Base-by-base conservation (phyloP, 1,284 basidiomycete genomes). In the Trametes hirsuta region DNA sequence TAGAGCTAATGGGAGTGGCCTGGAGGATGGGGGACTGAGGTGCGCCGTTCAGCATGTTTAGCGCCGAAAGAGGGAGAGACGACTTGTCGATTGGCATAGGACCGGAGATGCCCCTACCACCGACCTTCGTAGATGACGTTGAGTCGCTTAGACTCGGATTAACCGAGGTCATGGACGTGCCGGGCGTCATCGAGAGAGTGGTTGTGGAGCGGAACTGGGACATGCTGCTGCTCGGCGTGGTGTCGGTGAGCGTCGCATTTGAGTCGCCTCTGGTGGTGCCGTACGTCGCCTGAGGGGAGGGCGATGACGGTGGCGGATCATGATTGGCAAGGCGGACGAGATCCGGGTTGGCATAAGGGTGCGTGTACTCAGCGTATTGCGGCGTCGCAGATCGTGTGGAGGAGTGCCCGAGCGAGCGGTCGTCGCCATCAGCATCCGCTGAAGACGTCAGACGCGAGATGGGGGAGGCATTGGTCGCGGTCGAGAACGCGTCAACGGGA, bases 261-360 rank as follows among this genome's bases (percentile, higher is more conserved):
- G 87, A 85, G 61, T 86, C 83, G 63, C 79, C 84, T 21, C 68
- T 67, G 41, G 55, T 62, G 6, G 70, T 61, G 11, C 56, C 55
- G 25, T 69, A 63, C n/a, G 69, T 50, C 34, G 67, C 62, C 46
- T 63, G 60, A n/a, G 62, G 48, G 6, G 53, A 62, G 24, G 66
- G 57, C n/a, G 71, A 69, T 24, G 75, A 73, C 47, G 74, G 69
- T 30, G 76, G 69, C 49, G 75, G 76, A 53, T 81, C 63, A 75
- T 51, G 68, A 40, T 59, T 74, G 65, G 47, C 78, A 75, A 59
- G 35, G n/a, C 65, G 66, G 24, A 67, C 68, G 14, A 87, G 75
- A 61, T 90, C 86, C 6, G 90, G 88, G 66, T 91, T 90, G 54
- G 90, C 90, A 69, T 91, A 92, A 40, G 90, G 90, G 74, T 91